A percentile compares a stretch with the other conserved stretches of the same genome.
Conservation (phyloP, 2,329 filamentous ascomycete genomes). For the Lojkania enalia region DNA sequence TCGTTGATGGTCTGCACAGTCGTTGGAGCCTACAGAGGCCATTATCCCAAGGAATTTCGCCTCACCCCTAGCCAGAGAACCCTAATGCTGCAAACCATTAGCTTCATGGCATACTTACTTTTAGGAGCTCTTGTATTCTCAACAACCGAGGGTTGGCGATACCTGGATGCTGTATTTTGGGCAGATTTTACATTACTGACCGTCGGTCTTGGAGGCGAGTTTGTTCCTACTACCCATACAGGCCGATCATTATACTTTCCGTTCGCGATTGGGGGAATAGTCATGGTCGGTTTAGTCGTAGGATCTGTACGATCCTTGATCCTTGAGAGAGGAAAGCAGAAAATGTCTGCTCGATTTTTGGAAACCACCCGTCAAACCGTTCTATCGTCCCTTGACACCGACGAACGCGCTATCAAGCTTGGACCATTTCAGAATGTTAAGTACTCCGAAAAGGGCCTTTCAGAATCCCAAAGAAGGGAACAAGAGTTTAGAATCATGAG, state of each 20-base stretch:
- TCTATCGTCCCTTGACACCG: slow-evolving; percentile 43
- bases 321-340: slow-evolving; percentile 55
- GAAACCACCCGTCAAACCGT: slow-evolving; percentile 53
- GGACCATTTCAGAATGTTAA: slow-evolving; percentile 45
- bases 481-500: slow-evolving; percentile 54
- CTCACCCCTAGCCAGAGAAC: slow-evolving; percentile 61
- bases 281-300: slow-evolving; percentile 59
- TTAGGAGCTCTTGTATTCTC: slow-evolving; percentile 53
- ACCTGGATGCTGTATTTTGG: slow-evolving; percentile 59
- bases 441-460: slow-evolving; percentile 46
- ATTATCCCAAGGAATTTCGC: slow-evolving; percentile 60
- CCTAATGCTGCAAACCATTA: slow-evolving; percentile 57
- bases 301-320: slow-evolving; percentile 56
- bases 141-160: slow-evolving; percentile 57
- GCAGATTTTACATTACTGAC: slow-evolving; percentile 61
- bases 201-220: slow-evolving; percentile 57
- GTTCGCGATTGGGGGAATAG: slow-evolving; percentile 58
- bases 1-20: slow-evolving; percentile 60
- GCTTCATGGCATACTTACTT: slow-evolving; percentile 53
- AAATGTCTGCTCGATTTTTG: slow-evolving; percentile 54
- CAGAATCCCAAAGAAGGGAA: slow-evolving; percentile 48
- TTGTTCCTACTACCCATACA: slow-evolving; percentile 53
- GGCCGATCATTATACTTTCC: slow-evolving; percentile 58
- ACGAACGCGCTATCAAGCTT: slow-evolving; percentile 49
- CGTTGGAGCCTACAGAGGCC: slow-evolving; percentile 56